These are phyloP conservation scores for Penicillium riverlandense DNA, from an alignment of 495 filamentous ascomycete genomes.

Conservation along the genomic window DNA sequence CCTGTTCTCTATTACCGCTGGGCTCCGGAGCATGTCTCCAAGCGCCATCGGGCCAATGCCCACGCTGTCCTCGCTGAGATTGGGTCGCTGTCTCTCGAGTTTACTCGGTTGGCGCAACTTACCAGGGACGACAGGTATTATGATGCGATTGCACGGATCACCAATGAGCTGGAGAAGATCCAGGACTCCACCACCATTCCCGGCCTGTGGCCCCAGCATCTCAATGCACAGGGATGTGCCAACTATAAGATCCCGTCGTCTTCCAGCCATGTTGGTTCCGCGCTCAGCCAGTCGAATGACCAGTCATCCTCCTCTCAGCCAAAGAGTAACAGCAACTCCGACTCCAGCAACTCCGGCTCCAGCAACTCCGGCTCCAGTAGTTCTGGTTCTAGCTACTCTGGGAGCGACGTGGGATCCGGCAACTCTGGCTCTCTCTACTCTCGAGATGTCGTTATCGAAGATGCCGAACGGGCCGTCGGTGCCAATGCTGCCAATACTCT, in stretches of 20 bases:
- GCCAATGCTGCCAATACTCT: neutral
- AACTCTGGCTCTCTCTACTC: too few relatives aligned
- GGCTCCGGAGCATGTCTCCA: constrained; percentile 60
- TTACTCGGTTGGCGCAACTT: constrained; percentile 87
- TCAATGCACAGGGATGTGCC: constrained; percentile 73
- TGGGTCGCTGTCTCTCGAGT: constrained; percentile 88
- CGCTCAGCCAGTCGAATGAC: too few relatives aligned
- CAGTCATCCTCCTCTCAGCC: too few relatives aligned
- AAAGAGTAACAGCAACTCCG: too few relatives aligned
- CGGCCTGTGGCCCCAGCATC: constrained; percentile 73
- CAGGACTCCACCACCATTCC: constrained; percentile 69
- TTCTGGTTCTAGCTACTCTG: too few relatives aligned
- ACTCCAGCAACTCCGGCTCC: too few relatives aligned
- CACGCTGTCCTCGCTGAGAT: constrained; percentile 72
- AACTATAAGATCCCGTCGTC: constrained; percentile 6
- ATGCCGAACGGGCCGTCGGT: too few relatives aligned
- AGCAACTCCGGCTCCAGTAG: too few relatives aligned
- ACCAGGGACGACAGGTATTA: constrained; percentile 86
- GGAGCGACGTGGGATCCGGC: too few relatives aligned
- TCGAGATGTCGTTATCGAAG: too few relatives aligned
- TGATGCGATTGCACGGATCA: constrained; percentile 89
- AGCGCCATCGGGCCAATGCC: constrained; percentile 57
- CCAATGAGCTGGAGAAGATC: constrained; percentile 72
- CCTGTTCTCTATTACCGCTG: constrained; percentile 81
- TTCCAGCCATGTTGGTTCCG: too few relatives aligned